Conservation (phyloP, 768 basidiomycete genomes). For the Steccherinum ochraceum region DNA sequence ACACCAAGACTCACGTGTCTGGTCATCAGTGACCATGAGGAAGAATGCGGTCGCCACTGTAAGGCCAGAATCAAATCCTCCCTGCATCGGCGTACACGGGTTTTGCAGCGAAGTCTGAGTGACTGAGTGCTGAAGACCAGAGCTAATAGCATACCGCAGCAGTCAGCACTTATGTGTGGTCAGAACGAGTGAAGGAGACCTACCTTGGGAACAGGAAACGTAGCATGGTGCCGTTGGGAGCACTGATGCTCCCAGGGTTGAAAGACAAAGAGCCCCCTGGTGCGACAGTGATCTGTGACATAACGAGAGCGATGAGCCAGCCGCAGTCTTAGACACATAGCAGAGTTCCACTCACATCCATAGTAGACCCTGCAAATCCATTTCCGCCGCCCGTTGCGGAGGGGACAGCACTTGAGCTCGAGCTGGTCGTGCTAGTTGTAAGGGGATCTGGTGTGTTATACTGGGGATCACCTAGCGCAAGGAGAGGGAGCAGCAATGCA, state of each 20-base stretch:
- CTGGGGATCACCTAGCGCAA: background rate
- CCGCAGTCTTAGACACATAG: no score
- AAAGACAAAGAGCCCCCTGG: slow-evolving; percentile 32
- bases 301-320: background rate
- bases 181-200: slow-evolving; percentile 1
- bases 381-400: no score
- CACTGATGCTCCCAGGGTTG: slow-evolving; percentile 40
- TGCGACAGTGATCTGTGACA: slow-evolving; percentile 37
- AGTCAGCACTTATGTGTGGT: no score
- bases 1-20: background rate
- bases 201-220: slow-evolving; percentile 50
- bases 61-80: slow-evolving; percentile 50
- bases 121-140: slow-evolving; percentile 19
- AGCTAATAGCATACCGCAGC: no score
- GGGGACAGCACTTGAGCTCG: no score
- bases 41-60: slow-evolving; percentile 31
- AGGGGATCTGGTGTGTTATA: background rate
- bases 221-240: slow-evolving; percentile 42
- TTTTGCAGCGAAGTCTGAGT: slow-evolving; percentile 22
- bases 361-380: no score
- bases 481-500: background rate
- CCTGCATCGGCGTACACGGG: slow-evolving; percentile 34
- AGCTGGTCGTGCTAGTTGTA: background rate
- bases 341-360: background rate
- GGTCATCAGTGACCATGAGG: slow-evolving; percentile 33